Evolutionary conservation across 2,329 filamentous ascomycete genomes (phyloP).

Genomic region (Emmonsiellopsis sp.): DNA sequence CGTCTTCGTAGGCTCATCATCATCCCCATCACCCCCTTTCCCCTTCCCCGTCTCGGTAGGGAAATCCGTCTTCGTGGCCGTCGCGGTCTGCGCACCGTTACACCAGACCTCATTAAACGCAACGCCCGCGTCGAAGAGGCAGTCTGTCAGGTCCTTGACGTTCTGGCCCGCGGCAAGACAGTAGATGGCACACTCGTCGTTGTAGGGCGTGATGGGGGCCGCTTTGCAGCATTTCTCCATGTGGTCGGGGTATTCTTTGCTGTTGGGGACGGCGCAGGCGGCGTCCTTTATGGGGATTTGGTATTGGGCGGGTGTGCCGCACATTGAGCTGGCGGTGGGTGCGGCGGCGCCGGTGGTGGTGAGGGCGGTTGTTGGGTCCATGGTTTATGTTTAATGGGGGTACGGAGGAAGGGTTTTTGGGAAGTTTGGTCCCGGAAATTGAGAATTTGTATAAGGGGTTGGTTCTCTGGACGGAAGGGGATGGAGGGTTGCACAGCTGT

Average conservation of each 20-base stretch:
- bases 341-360: constrained; percentile 1
- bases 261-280: constrained; percentile 17
- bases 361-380: constrained; percentile 5
- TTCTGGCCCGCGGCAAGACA: constrained; percentile 15
- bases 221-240: constrained; percentile 14
- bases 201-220: constrained; percentile 13
- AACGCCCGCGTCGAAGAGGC: constrained; percentile 16
- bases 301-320: constrained; percentile 13
- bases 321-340: constrained; percentile 8
- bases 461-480: not conserved
- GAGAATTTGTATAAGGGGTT: not conserved
- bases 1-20: not conserved
- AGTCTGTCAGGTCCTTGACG: constrained; percentile 17
- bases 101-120: constrained; percentile 19
- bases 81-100: constrained; percentile 12
- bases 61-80: constrained; percentile 13
- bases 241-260: constrained; percentile 9
- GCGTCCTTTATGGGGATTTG: constrained; percentile 18
- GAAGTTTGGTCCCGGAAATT: not conserved
- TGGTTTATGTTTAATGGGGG: not conserved
- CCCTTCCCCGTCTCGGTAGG: constrained; percentile 6
- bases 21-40: too few relatives aligned
- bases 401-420: not conserved
- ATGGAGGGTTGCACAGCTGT: not conserved
- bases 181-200: constrained; percentile 18